phyloP scores from a whole-genome alignment of 2,329 filamentous ascomycete species.

The Raffaelea arxii region DNA sequence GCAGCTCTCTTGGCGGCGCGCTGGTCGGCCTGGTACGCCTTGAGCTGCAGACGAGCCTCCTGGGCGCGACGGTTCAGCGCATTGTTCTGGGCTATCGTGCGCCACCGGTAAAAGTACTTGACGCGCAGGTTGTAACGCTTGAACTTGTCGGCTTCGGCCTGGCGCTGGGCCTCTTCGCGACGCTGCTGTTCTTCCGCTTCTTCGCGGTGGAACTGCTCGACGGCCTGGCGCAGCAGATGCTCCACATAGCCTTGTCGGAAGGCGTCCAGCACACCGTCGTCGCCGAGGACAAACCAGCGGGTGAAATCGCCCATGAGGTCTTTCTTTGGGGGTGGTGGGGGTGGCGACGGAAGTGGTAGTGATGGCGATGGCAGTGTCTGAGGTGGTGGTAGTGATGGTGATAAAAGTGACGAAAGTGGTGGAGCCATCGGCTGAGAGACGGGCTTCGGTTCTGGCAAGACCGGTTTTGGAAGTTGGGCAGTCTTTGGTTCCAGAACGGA shows the following conservation, averaged over 20 bases:
- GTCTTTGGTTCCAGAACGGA: no score
- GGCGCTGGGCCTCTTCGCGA: slow-evolving; percentile 39
- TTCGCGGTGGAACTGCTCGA: slow-evolving; percentile 27
- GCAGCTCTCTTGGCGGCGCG: slow-evolving; percentile 19
- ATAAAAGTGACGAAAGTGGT: not conserved
- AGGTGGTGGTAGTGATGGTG: not conserved
- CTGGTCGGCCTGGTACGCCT: slow-evolving; percentile 24
- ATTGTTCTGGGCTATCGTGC: slow-evolving; percentile 34
- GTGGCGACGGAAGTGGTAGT: not conserved
- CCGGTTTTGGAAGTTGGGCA: no score
- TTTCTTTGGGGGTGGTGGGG: slow-evolving; percentile 14
- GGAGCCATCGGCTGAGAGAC: not conserved
- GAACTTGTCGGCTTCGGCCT: slow-evolving; percentile 37
- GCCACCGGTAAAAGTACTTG: slow-evolving; percentile 50
- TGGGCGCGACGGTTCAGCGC: slow-evolving; percentile 40
- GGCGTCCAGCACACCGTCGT: slow-evolving; percentile 41
- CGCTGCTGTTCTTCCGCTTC: slow-evolving; percentile 30
- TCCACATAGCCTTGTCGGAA: slow-evolving; percentile 37
- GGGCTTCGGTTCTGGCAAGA: no score
- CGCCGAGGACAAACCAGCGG: slow-evolving; percentile 44
- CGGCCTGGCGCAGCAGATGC: slow-evolving; percentile 32
- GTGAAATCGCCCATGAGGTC: slow-evolving; percentile 40
- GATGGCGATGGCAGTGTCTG: not conserved
- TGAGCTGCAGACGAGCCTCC: slow-evolving; percentile 40
- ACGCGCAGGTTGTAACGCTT: slow-evolving; percentile 38